Evolutionary conservation across 2,329 filamentous ascomycete species (phyloP).

Genomic region (Ophiocordyceps camponoti-saundersi): DNA sequence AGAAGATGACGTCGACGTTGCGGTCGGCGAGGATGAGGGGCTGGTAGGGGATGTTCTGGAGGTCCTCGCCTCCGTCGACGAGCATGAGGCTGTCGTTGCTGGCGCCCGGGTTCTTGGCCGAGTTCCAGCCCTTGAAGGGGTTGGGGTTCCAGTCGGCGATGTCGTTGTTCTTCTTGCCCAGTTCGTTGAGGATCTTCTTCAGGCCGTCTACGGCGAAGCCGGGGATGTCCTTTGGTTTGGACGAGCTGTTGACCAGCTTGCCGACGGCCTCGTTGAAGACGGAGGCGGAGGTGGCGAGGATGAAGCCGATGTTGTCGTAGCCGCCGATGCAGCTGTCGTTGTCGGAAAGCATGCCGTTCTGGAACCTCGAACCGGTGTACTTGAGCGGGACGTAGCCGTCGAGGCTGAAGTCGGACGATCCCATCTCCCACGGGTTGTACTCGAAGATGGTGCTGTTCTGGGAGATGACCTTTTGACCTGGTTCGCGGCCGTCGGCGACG

Average conservation of each 20-base stretch:
- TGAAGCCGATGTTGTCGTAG: slow-evolving; percentile 63
- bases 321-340: slow-evolving; percentile 36
- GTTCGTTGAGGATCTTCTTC: slow-evolving; percentile 26
- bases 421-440: slow-evolving; percentile 49
- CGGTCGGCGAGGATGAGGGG: slow-evolving; percentile 35
- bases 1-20: slow-evolving; percentile 44
- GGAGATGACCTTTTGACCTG: slow-evolving; percentile 23
- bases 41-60: slow-evolving; percentile 65
- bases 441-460: slow-evolving; percentile 47
- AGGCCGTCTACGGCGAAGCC: slow-evolving; percentile 27
- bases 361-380: slow-evolving; percentile 43
- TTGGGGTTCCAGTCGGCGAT: slow-evolving; percentile 56
- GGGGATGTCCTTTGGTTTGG: slow-evolving; percentile 30
- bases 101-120: slow-evolving; percentile 22
- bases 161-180: slow-evolving; percentile 50
- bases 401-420: slow-evolving; percentile 42
- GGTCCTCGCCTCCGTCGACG: slow-evolving; percentile 66
- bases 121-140: slow-evolving; percentile 36
- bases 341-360: slow-evolving; percentile 25
- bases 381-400: slow-evolving; percentile 40
- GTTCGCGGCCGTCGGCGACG: slow-evolving; percentile 28
- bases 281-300: slow-evolving; percentile 69
- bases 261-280: slow-evolving; percentile 71
- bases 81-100: slow-evolving; percentile 43
- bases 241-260: slow-evolving; percentile 26